Conservation (phyloP, 2,329 filamentous ascomycete genomes). For the Fusarium sacchari region DNA sequence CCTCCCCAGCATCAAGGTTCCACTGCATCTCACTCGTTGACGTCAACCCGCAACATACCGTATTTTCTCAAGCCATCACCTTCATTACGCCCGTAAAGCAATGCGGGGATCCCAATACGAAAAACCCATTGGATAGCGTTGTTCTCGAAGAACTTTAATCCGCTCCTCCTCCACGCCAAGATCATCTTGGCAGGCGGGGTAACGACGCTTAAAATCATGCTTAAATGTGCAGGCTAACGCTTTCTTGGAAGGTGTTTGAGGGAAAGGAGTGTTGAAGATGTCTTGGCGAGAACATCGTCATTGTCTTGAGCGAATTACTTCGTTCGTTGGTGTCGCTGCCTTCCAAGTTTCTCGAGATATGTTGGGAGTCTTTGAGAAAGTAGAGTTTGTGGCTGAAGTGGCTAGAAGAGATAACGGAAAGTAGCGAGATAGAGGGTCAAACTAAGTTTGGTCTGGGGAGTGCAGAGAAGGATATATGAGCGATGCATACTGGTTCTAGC, state of each 20-base stretch:
- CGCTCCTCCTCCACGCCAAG: not conserved
- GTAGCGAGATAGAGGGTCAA: accelerated
- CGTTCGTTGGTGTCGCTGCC: not conserved
- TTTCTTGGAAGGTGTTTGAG: not conserved
- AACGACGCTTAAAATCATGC: slow-evolving; percentile 7
- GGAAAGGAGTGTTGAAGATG: not conserved
- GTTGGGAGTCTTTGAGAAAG: not conserved
- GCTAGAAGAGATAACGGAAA: not conserved
- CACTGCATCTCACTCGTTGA: not conserved
- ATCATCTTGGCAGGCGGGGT: slow-evolving; percentile 15
- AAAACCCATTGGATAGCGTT: not conserved
- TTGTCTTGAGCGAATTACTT: not conserved
- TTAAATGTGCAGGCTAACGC: slow-evolving; percentile 1
- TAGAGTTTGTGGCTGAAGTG: not conserved
- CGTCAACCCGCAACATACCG: not conserved
- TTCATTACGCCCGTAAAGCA: not conserved
- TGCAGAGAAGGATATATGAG: not conserved
- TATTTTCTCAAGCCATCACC: not conserved
- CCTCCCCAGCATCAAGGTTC: not conserved
- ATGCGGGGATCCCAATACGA: not conserved
- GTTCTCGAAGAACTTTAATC: not conserved
- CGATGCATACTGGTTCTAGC: no score
- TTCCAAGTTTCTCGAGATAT: not conserved
- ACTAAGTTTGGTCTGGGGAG: no score
- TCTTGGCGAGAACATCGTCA: not conserved